Base-by-base conservation (phyloP, 768 basidiomycete genomes). In the Russula olivacea region DNA sequence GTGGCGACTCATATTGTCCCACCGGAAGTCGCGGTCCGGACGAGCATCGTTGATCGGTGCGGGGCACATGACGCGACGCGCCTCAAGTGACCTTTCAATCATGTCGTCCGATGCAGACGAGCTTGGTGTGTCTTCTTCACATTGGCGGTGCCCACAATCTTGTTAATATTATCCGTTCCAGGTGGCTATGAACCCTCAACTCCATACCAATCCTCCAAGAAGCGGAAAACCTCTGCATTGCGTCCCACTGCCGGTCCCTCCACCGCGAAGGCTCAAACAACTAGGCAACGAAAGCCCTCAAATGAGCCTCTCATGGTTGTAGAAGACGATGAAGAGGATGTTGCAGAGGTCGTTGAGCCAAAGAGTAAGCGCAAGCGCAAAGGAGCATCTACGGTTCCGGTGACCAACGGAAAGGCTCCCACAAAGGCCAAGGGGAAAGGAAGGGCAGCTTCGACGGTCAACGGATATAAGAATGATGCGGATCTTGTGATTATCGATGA, bases 351-450 rank as follows among this genome's bases (percentile, higher is more conserved):
- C 19, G 55, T 69, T 6, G 61, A 54, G 7, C 58, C 49, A 15
- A 64, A 38, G 68, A 52, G n/a, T 14, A 69, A 64, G 43, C 60
- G 57, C 61, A 65, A 23, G 55, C 19, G 45, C 58, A 64, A 55
- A 66, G 36, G 36, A 12, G 66, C 25, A 23, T 19, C 43, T 15
- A 23, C 59, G 21, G 51, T 54, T 47, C 19, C 62, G 2, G 59
- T 55, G 49, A 55, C 28, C n/a, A 76, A 74, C 64, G 73, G 72
- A 41, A 74, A 71, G 64, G 53, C 61, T 49, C 54, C 64, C 28
- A 66, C 60, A 34, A 76, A 75, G 62, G 71, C 68, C 7, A 79
- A 76, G 68, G 72, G 70, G 6, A 77, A 76, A 47, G 72, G 72
- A 2, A 76, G 70, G 54, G 74, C 69, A 51, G 71, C 69, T 55